A percentile compares a stretch with the other conserved stretches of the same genome.
phyloP scores from a whole-genome alignment of 2,329 filamentous ascomycete species.

The Ceratocystis variospora region DNA sequence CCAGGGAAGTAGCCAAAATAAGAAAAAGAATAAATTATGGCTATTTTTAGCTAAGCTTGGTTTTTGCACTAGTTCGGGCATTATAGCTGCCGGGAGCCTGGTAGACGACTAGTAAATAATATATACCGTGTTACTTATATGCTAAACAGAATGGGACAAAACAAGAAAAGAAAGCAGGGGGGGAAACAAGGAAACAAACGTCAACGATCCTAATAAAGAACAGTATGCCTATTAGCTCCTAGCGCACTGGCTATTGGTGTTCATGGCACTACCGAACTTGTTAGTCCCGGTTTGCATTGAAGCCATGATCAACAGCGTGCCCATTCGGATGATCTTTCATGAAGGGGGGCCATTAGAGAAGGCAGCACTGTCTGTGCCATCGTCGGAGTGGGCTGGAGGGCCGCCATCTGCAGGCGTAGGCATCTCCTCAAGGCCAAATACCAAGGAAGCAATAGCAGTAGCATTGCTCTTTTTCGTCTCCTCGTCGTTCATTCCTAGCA shows the following conservation, averaged over 20 bases:
- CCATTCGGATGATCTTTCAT: not conserved
- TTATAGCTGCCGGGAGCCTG: too few species aligned
- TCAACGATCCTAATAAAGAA: not conserved
- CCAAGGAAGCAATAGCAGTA: not conserved
- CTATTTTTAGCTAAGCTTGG: not conserved
- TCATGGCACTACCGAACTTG: not conserved
- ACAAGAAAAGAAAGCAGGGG: not conserved
- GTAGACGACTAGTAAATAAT: too few species aligned
- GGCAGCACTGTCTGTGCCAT: not conserved
- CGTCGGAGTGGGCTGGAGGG: not conserved
- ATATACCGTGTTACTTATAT: not conserved
- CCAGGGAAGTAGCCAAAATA: not conserved
- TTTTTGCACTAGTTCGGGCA: not conserved
- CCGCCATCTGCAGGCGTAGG: not conserved
- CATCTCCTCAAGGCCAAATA: not conserved
- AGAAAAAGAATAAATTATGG: not conserved
- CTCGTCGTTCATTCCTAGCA: not conserved
- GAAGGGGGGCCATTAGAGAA: not conserved
- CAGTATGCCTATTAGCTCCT: not conserved
- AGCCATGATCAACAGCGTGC: not conserved
- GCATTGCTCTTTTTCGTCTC: not conserved
- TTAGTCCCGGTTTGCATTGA: not conserved
- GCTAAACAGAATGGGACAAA: not conserved
- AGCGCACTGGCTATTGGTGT: not conserved
- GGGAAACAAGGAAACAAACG: not conserved